Evolutionary conservation across 2,329 filamentous ascomycete species (phyloP).

Genomic region (Aspergillus fischeri): DNA sequence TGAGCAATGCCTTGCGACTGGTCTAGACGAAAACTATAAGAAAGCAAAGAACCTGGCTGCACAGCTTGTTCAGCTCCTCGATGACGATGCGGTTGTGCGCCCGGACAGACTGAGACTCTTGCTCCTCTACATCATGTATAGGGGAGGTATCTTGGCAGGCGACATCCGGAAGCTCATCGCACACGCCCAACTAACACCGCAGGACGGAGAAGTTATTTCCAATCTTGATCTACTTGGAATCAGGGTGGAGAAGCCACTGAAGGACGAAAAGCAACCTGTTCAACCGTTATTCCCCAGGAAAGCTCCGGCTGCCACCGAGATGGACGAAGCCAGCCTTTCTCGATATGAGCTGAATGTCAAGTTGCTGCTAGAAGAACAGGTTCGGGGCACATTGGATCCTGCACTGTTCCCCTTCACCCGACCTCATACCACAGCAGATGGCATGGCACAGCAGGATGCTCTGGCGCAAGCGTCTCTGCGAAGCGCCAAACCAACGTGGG

Average conservation of each 20-base stretch:
- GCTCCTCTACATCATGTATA: slow-evolving; percentile 78
- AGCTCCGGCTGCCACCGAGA: slow-evolving; percentile 48
- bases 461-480: slow-evolving; percentile 70
- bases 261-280: slow-evolving; percentile 66
- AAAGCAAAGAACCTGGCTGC: slow-evolving; percentile 88
- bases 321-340: slow-evolving; percentile 79
- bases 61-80: slow-evolving; percentile 79
- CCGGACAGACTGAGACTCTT: slow-evolving; percentile 80
- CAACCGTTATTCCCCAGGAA: slow-evolving; percentile 71
- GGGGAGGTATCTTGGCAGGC: slow-evolving; percentile 76
- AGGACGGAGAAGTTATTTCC: slow-evolving; percentile 67
- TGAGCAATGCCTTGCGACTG: slow-evolving; percentile 88
- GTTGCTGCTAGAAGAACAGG: slow-evolving; percentile 72
- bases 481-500: slow-evolving; percentile 93
- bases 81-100: slow-evolving; percentile 69
- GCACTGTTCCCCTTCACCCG: slow-evolving; percentile 68
- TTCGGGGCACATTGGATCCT: slow-evolving; percentile 64
- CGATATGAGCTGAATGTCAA: slow-evolving; percentile 81
- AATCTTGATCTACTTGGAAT: slow-evolving; percentile 80
- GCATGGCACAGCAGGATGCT: slow-evolving; percentile 44
- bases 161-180: slow-evolving; percentile 81
- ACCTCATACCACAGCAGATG: slow-evolving; percentile 54
- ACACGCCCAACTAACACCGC: slow-evolving; percentile 72
- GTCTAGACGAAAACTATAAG: slow-evolving; percentile 84
- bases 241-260: slow-evolving; percentile 66